Percentiles rank a stretch among this genome's conserved stretches.
Conservation (phyloP, 768 basidiomycete species). For the Kwoniella mangroviensis region DNA sequence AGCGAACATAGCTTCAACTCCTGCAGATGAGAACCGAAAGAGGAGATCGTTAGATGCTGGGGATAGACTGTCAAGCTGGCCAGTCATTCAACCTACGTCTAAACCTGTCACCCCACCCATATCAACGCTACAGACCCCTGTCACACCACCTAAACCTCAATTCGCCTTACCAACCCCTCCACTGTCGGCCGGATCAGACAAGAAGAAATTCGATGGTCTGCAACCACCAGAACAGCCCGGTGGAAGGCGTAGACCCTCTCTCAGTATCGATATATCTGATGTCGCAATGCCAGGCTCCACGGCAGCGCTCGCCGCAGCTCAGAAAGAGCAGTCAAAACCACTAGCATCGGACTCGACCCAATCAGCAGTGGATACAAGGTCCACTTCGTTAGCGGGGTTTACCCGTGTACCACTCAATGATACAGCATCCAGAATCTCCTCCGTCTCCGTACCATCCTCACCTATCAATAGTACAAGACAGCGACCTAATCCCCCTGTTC, state of each 20-base stretch:
- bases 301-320: constrained; percentile 17
- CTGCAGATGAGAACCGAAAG: constrained; percentile 32
- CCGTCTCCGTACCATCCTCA: constrained; percentile 12
- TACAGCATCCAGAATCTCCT: constrained; percentile 7
- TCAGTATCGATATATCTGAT: constrained; percentile 26
- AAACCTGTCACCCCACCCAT: constrained; percentile 8
- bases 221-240: constrained; percentile 7
- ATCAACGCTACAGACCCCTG: background rate
- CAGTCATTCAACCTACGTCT: constrained; percentile 19
- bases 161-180: constrained; percentile 14
- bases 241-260: constrained; percentile 22
- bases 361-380: background rate
- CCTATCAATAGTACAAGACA: constrained; percentile 28
- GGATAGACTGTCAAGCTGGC: constrained; percentile 23
- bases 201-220: background rate
- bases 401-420: constrained; percentile 22
- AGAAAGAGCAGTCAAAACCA: constrained; percentile 13
- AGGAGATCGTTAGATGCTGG: constrained; percentile 21
- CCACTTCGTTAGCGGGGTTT: constrained; percentile 3
- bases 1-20: constrained; percentile 4
- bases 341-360: background rate
- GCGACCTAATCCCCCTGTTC: constrained; percentile 41
- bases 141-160: constrained; percentile 14
- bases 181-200: background rate
- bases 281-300: constrained; percentile 19